These are phyloP conservation scores for Pseudomonodictys pantanalensis DNA, from an alignment of 495 filamentous ascomycete genomes.

Conservation along the genomic window DNA sequence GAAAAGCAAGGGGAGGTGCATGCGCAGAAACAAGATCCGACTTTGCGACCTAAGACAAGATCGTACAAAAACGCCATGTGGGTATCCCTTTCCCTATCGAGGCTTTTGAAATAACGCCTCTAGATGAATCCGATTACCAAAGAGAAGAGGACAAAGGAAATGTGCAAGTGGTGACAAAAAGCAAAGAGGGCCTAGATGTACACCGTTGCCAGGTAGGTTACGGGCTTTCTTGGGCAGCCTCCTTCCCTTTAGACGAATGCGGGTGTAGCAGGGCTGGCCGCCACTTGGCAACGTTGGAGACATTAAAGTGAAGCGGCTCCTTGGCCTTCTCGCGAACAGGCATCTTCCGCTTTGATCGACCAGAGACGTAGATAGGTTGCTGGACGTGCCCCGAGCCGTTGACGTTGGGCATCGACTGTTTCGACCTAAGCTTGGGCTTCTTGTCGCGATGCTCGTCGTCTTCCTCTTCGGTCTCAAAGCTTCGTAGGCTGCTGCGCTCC, in stretches of 20 bases:
- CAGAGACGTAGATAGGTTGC: constrained; percentile 32
- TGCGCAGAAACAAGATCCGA: background rate
- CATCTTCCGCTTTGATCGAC: constrained; percentile 35
- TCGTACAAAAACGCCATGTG: constrained; percentile 23
- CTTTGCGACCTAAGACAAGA: background rate
- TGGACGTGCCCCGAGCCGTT: constrained; percentile 11
- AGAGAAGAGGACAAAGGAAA: constrained; percentile 1
- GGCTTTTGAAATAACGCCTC: constrained; percentile 31
- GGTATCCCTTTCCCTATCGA: constrained; percentile 20
- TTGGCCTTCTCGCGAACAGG: constrained; percentile 32
- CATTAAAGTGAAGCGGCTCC: constrained; percentile 34
- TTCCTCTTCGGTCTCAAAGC: constrained; percentile 32
- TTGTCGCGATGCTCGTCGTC: constrained; percentile 36
- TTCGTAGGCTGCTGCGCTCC: constrained; percentile 31
- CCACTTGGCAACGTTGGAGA: constrained; percentile 28
- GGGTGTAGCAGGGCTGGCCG: constrained; percentile 24
- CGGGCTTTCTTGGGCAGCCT: constrained; percentile 16
- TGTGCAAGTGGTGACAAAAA: constrained; percentile 2
- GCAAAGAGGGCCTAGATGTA: constrained; percentile 2
- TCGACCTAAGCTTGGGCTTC: constrained; percentile 32
- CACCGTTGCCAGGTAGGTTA: too few species aligned
- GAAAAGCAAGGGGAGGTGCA: too few species aligned
- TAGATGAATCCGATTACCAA: constrained; percentile 3
- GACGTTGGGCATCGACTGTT: constrained; percentile 31
- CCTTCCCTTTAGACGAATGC: constrained; percentile 28